Percentiles rank a stretch among this genome's conserved stretches.
Evolutionary conservation across 2,329 filamentous ascomycete genomes (phyloP).

Genomic region (Hymenoscyphus infarciens): DNA sequence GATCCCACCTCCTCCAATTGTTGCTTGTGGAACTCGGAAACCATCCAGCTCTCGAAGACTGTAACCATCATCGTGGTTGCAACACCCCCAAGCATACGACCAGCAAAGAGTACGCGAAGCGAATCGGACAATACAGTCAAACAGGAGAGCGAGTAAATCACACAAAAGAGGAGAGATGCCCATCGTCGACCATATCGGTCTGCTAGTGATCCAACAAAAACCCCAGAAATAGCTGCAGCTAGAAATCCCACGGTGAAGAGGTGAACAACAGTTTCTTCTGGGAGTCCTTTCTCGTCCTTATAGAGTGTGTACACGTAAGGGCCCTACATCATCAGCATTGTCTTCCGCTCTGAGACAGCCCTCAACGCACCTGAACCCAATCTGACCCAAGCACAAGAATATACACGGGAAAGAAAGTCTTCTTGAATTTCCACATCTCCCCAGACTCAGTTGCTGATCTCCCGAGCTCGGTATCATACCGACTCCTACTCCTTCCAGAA

Average conservation of each 20-base stretch:
- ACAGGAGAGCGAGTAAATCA: conserved; percentile 49
- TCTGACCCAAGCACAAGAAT: conserved; percentile 47
- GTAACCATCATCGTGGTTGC: conserved; percentile 55
- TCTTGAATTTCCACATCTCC: conserved; percentile 23
- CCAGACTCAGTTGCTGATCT: background rate
- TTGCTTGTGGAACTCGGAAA: conserved; percentile 50
- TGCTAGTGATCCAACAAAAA: conserved; percentile 27
- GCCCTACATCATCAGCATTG: conserved; percentile 13
- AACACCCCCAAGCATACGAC: conserved; percentile 52
- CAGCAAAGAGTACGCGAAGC: conserved; percentile 45
- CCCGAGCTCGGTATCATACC: background rate
- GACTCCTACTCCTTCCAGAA: background rate
- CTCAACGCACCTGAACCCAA: conserved; percentile 43
- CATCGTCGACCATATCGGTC: conserved; percentile 38
- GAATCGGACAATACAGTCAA: conserved; percentile 45
- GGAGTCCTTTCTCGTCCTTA: conserved; percentile 25
- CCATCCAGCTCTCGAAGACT: conserved; percentile 60
- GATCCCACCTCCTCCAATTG: conserved; percentile 39
- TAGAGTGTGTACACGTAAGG: conserved; percentile 32
- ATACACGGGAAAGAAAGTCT: conserved; percentile 41
- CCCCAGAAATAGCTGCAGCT: conserved; percentile 27
- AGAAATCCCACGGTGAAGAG: conserved; percentile 30
- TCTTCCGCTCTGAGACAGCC: background rate
- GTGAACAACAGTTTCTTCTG: conserved; percentile 26
- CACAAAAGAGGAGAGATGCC: conserved; percentile 53